These are phyloP conservation scores for Ramalina intermedia DNA, from an alignment of 495 filamentous ascomycete species.

Conservation along the genomic window DNA sequence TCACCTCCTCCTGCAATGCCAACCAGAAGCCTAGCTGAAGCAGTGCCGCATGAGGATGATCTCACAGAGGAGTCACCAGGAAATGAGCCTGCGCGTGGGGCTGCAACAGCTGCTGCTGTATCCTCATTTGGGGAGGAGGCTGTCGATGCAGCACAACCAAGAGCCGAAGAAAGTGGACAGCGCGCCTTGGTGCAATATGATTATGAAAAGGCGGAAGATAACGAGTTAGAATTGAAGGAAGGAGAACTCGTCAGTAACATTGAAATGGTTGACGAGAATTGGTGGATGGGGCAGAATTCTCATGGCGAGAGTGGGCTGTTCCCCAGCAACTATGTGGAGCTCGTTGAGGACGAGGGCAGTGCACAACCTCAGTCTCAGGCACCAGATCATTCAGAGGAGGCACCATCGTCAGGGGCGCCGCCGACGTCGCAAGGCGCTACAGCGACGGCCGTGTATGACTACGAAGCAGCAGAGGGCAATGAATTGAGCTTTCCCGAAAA, in stretches of 20 bases:
- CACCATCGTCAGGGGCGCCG: conserved; percentile 6
- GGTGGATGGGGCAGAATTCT: conserved; percentile 88
- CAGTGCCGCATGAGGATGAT: conserved; percentile 46
- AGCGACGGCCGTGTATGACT: conserved; percentile 84
- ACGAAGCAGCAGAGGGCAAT: conserved; percentile 95
- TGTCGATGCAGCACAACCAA: conserved; percentile 15
- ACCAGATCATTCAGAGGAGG: conserved; percentile 8
- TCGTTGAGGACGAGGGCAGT: conserved; percentile 45
- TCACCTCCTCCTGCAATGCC: conserved; percentile 40
- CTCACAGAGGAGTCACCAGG: conserved; percentile 45
- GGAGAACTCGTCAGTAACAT: conserved; percentile 87
- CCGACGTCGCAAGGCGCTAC: conserved; percentile 35
- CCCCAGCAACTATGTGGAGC: conserved; percentile 91
- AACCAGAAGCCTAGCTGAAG: conserved; percentile 38
- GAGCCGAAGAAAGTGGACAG: conserved; percentile 32
- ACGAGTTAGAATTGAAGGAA: conserved; percentile 85
- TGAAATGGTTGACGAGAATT: conserved; percentile 92
- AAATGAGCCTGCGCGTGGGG: conserved; percentile 48
- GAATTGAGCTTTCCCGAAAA: conserved; percentile 89
- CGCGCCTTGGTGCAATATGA: conserved; percentile 79
- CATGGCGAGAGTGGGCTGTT: conserved; percentile 77
- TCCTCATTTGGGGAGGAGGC: conserved; percentile 25
- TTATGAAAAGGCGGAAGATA: conserved; percentile 94
- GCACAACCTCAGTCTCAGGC: conserved; percentile 19
- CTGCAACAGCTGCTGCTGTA: conserved; percentile 36